These are phyloP conservation scores for Fomes fomentarius DNA, from an alignment of 1,284 basidiomycete genomes.

Conservation along the genomic window DNA sequence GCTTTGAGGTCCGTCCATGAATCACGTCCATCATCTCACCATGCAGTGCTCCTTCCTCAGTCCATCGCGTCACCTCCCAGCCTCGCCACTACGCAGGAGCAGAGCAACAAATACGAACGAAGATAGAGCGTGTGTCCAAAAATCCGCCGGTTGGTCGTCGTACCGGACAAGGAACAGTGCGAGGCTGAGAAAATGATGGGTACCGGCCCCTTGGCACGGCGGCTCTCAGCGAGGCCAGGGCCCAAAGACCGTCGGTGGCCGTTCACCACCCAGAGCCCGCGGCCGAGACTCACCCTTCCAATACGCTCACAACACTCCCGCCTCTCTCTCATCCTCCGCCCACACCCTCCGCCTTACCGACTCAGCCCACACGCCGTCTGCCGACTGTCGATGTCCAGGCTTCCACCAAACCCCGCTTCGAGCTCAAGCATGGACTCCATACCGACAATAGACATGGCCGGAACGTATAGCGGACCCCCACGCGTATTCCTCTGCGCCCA, in stretches of 20 bases:
- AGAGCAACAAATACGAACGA: too few relatives aligned
- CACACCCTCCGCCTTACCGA: too few relatives aligned
- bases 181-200: constrained; percentile 24
- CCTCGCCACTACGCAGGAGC: too few relatives aligned
- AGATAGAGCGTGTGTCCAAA: too few relatives aligned
- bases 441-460: constrained; percentile 3
- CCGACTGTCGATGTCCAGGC: too few relatives aligned
- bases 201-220: constrained; percentile 16
- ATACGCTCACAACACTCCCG: too few relatives aligned
- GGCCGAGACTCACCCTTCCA: neutral
- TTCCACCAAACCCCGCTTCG: too few relatives aligned
- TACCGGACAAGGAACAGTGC: too few relatives aligned
- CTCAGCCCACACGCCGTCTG: too few relatives aligned
- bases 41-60: constrained; percentile 4
- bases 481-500: constrained; percentile 17
- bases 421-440: too few relatives aligned
- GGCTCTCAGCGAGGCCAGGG: constrained; percentile 7
- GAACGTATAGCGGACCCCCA: constrained; percentile 12
- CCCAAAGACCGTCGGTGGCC: neutral
- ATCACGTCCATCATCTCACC: constrained; percentile 1
- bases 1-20: constrained; percentile 9
- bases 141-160: too few relatives aligned
- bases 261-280: neutral
- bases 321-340: neutral
- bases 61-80: neutral